Percentiles rank a stretch among this genome's conserved stretches.
phyloP scores from a whole-genome alignment of 2,329 filamentous ascomycete genomes.

The Graphilbum ipis-grandicollis region DNA sequence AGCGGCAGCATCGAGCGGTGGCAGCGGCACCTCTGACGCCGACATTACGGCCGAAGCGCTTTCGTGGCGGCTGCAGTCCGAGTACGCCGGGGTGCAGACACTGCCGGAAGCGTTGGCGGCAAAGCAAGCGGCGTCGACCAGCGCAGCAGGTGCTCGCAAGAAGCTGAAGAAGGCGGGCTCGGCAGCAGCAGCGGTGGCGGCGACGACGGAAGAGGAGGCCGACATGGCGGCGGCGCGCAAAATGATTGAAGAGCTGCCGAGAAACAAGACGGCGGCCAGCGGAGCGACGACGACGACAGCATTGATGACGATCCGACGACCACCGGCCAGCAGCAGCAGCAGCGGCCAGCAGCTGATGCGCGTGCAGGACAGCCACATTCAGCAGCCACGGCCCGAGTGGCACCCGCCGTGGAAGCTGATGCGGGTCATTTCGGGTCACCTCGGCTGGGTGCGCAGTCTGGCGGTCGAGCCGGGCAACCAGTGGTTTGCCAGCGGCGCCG shows the following conservation, averaged over 20 bases:
- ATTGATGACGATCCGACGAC: constrained; percentile 17
- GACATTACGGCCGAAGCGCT: constrained; percentile 25
- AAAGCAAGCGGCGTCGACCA: constrained; percentile 53
- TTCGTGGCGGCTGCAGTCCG: constrained; percentile 42
- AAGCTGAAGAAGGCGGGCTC: constrained; percentile 30
- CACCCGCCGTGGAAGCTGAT: constrained; percentile 97
- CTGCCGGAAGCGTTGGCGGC: constrained; percentile 64
- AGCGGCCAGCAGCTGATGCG: constrained; percentile 20
- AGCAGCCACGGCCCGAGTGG: constrained; percentile 76
- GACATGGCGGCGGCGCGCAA: constrained; percentile 35
- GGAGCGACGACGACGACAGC: constrained; percentile 18
- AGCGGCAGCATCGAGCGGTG: constrained; percentile 16
- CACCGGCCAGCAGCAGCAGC: constrained; percentile 9
- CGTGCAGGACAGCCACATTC: constrained; percentile 14
- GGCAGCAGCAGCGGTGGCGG: constrained; percentile 13
- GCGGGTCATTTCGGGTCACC: constrained; percentile 88
- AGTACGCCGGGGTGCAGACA: constrained; percentile 64
- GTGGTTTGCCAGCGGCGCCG: constrained; percentile 93
- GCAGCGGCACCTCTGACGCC: no score
- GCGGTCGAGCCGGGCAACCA: constrained; percentile 92
- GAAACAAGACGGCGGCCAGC: constrained; percentile 14
- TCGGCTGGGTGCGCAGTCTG: constrained; percentile 83
- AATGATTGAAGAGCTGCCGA: constrained; percentile 47
- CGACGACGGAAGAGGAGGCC: constrained; percentile 5
- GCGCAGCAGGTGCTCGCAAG: constrained; percentile 28